Evolutionary conservation across 225 moss, liverwort and hornwort genomes (phyloP), one percentile per base, ranked within the genome.

Genomic region (Bryum argenteum): DNA sequence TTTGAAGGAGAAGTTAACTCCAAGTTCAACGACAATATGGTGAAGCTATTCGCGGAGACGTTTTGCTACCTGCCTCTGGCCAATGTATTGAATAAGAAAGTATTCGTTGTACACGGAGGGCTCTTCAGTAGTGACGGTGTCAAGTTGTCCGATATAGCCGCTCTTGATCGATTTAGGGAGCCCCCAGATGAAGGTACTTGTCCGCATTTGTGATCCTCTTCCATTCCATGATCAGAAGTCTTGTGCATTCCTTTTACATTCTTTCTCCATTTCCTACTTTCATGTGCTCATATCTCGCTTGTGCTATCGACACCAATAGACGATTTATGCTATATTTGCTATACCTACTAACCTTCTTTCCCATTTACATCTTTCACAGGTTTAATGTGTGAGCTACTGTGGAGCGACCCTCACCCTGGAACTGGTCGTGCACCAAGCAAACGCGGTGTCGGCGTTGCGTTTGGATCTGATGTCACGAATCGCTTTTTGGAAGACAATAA

Each of bases 321-420:
- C 1, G 14, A 50, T 44, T 22, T 18, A 6, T 61, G 71, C 3
- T 13, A 9, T 26, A 14, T 50, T 20, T 20, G 11, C 15, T 13
- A 43, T 3, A 8, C 7, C 11, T 66, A 23, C 59, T 19, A 71
- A 69, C 53, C 22, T 22, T 64, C 8, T 22, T 16, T 38, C 11
- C 17, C 13, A 47, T 42, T 8, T 70, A 55, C 60, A 7, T 51
- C 6, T 37, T 55, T 12, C 57, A 21, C 92, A 98, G 98, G 98
- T 33, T 89, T 98, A 74, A 98, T 98, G 98, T 98, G 94, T 63
- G 98, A 98, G 79, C 84, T 98, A 70, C 84, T 98, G 55, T 98
- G 98, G 98, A 98, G 98, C 70, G 98, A 98, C 75, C 98, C 98
- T 58, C 92, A 98, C 78, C 83, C 89, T 47, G 98, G 91, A 11